A percentile compares a stretch with the other conserved stretches of the same genome.
Evolutionary conservation across 73 alveolate genomes (phyloP).

Genomic region (Stentor roeselii): DNA sequence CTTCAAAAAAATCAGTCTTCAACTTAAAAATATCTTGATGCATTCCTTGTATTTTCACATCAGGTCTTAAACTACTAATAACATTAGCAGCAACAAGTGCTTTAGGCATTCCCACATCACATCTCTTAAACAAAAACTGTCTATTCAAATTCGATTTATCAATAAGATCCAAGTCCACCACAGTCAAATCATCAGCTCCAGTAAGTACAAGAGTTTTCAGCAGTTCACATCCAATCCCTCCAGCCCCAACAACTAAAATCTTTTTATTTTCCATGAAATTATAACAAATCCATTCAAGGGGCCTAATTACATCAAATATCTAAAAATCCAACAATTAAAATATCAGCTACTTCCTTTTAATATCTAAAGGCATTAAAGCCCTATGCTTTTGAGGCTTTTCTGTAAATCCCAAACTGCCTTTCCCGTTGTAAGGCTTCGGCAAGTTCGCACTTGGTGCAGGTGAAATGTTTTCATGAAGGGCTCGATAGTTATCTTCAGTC

Average conservation of each 20-base stretch:
- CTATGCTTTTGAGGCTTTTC: too few species aligned
- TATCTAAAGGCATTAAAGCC: too few species aligned
- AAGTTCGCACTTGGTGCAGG: too few species aligned
- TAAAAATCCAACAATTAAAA: too few species aligned
- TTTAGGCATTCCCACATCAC: conserved; percentile 86
- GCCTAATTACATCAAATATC: too few species aligned
- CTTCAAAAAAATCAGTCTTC: conserved; percentile 70
- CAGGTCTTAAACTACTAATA: conserved; percentile 52
- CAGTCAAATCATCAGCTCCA: conserved; percentile 82
- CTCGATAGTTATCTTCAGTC: too few species aligned
- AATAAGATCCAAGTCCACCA: conserved; percentile 95
- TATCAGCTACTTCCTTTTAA: too few species aligned
- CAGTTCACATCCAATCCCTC: conserved; percentile 99
- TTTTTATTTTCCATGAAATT: conserved; percentile 51
- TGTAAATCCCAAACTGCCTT: too few species aligned
- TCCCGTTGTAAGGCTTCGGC: too few species aligned
- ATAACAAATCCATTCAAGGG: too few species aligned
- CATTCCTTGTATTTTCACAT: neutral
- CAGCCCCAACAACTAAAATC: conserved; percentile 99
- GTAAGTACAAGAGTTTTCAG: conserved; percentile 89
- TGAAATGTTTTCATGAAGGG: too few species aligned
- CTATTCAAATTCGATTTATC: conserved; percentile 98
- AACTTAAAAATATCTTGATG: conserved; percentile 33
- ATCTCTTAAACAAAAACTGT: conserved; percentile 93
- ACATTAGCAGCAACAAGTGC: conserved; percentile 72